Conservation (phyloP, 164 flowering plant species). For the Protea cynaroides region DNA sequence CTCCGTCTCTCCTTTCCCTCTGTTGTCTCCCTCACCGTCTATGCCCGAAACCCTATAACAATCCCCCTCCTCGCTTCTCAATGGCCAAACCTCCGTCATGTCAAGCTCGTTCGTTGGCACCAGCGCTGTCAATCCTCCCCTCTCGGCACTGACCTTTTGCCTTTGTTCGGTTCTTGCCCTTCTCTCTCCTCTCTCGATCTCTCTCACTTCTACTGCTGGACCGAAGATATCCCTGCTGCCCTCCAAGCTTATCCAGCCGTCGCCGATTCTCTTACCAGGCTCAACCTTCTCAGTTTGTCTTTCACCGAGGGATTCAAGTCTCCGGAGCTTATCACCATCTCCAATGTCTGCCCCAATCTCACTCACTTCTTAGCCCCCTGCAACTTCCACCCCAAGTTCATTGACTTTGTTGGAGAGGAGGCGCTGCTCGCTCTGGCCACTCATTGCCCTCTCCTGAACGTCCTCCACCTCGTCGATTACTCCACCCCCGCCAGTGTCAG, state of each 20-base stretch:
- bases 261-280: constrained; percentile 27
- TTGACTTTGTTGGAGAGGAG: constrained; percentile 73
- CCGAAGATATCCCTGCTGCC: constrained; percentile 70
- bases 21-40: constrained; percentile 51
- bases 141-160: constrained; percentile 49
- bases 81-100: constrained; percentile 41
- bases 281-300: constrained; percentile 52
- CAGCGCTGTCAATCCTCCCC: constrained; percentile 39
- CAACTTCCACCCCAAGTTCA: constrained; percentile 68
- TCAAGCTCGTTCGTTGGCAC: constrained; percentile 88
- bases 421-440: constrained; percentile 41
- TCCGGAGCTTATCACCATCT: constrained; percentile 45
- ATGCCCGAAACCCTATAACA: constrained; percentile 45
- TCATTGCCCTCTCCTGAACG: constrained; percentile 43
- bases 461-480: constrained; percentile 63
- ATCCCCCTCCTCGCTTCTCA: constrained; percentile 40
- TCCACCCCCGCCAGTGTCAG: constrained; percentile 32
- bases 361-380: constrained; percentile 45
- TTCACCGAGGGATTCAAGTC: constrained; percentile 68
- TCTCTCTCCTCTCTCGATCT: constrained; percentile 46
- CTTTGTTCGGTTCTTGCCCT: constrained; percentile 33
- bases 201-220: constrained; percentile 78
- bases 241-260: constrained; percentile 32
- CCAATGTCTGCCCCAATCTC: constrained; percentile 54
- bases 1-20: constrained; percentile 55